These are phyloP conservation scores for Linum trigynum DNA, from an alignment of 345 rosid genomes.

Conservation along the genomic window DNA sequence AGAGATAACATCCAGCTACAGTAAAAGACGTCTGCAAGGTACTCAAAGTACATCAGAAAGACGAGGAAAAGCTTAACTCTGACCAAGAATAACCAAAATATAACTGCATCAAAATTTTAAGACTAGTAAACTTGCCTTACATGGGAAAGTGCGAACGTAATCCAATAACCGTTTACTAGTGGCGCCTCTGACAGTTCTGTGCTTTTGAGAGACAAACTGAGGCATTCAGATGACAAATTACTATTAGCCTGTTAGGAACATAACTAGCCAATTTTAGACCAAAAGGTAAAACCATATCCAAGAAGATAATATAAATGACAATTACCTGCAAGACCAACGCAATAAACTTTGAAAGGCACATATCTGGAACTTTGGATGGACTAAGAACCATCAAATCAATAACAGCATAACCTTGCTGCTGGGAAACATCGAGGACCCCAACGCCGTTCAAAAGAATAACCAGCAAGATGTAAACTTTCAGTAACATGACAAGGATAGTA, in stretches of 20 bases:
- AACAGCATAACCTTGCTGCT: conserved; percentile 68
- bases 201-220: conserved; percentile 85
- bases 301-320: no score
- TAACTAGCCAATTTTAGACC: neutral
- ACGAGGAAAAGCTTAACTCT: neutral
- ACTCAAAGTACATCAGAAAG: neutral
- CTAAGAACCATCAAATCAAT: conserved; percentile 56
- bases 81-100: neutral
- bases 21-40: conserved; percentile 64
- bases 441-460: conserved; percentile 3
- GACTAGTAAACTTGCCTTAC: conserved; percentile 48
- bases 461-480: neutral
- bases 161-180: conserved; percentile 61
- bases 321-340: conserved; percentile 64
- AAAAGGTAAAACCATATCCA: neutral
- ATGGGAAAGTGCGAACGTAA: conserved; percentile 52
- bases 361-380: conserved; percentile 41
- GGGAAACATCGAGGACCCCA: conserved; percentile 1
- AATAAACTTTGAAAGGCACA: conserved; percentile 59
- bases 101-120: conserved; percentile 9
- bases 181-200: conserved; percentile 70
- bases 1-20: conserved; percentile 89
- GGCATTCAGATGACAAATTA: conserved; percentile 14
- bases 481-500: neutral
- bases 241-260: conserved; percentile 1